A percentile compares a stretch with the other conserved stretches of the same genome.
These are phyloP conservation scores for Cinchona pubescens DNA, from an alignment of 257 asterid species.

Conservation along the genomic window DNA sequence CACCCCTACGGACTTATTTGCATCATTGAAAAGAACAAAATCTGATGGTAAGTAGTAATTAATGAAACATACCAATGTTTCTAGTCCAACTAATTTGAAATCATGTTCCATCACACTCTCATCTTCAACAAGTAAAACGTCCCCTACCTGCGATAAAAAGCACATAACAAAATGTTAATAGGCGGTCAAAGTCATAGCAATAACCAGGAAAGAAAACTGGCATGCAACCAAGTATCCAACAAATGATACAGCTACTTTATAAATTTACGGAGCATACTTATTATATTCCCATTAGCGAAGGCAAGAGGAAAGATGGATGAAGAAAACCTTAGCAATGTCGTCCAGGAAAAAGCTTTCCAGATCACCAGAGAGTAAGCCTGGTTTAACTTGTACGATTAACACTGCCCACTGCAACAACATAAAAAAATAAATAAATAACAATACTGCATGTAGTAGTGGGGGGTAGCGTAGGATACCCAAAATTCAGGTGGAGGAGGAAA, in stretches of 20 bases:
- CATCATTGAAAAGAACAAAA: too few relatives aligned
- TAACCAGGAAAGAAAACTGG: too few relatives aligned
- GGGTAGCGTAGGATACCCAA: too few relatives aligned
- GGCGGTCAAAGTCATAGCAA: constrained; percentile 6
- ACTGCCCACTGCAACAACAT: constrained; percentile 18
- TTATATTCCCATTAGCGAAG: too few relatives aligned
- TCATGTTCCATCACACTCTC: constrained; percentile 51
- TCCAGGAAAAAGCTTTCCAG: constrained; percentile 50
- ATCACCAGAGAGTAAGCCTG: constrained; percentile 60
- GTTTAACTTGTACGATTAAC: constrained; percentile 56
- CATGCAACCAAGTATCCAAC: background rate
- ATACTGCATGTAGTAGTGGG: too few relatives aligned
- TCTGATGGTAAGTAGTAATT: background rate
- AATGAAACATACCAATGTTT: constrained; percentile 56
- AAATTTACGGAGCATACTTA: too few relatives aligned
- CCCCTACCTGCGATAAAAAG: constrained; percentile 47
- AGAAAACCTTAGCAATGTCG: constrained; percentile 54
- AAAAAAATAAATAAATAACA: too few relatives aligned
- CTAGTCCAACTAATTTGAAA: constrained; percentile 48
- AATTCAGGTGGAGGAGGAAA: background rate
- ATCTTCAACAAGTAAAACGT: constrained; percentile 55
- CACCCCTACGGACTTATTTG: too few relatives aligned
- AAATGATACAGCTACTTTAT: background rate
- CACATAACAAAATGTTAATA: background rate
- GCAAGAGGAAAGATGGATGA: too few relatives aligned